Evolutionary conservation across 345 rosid species (phyloP), one percentile per base, ranked within the genome.

Genomic region (Excoecaria cochinchinensis): DNA sequence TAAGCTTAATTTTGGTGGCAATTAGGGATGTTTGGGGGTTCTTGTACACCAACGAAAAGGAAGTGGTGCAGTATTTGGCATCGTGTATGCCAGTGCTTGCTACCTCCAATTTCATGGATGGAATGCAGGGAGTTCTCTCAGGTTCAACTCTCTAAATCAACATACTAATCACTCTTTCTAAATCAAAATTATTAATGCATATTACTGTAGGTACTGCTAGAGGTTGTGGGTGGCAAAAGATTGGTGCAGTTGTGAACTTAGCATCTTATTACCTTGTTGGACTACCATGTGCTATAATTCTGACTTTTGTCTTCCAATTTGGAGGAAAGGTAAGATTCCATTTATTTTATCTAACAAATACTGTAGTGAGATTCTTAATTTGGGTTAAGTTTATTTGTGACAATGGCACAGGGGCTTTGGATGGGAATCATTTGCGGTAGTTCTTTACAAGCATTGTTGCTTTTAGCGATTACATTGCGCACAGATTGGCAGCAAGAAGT

Each of bases 201-300:
- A 31, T 31, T 31, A 4, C 13, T 56, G 36, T 16, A 84, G 87
- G 85, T 24, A 68, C 60, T 63, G 87, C 82, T 0, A 77, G 85
- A 82, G 85, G 87, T 16, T 84, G 87, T 72, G 87, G 85, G 0
- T 71, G 83, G 87, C 83, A 84, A 77, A 77, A 77, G 61, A 69
- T 77, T 19, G 78, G 80, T 24, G 83, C 82, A 6, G 42, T 16
- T 47, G 76, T 82, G 15, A 85, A 85, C 55, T 57, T 79, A 10
- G 85, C 82, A 19, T 75, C 87, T 4, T 82, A 82, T 66, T 84
- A 77, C 67, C 42, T 73, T 25, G 72, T 50, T 0, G 87, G 85
- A 31, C 76, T 85, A 17, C 87, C 87, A 60, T 51, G 53, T n/a
- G 77, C 85, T 42, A 39, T 70, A 31, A n/a, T 65, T 66, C 44